Conservation (phyloP, 169 alveolate genomes). For the Babesia bovis region DNA sequence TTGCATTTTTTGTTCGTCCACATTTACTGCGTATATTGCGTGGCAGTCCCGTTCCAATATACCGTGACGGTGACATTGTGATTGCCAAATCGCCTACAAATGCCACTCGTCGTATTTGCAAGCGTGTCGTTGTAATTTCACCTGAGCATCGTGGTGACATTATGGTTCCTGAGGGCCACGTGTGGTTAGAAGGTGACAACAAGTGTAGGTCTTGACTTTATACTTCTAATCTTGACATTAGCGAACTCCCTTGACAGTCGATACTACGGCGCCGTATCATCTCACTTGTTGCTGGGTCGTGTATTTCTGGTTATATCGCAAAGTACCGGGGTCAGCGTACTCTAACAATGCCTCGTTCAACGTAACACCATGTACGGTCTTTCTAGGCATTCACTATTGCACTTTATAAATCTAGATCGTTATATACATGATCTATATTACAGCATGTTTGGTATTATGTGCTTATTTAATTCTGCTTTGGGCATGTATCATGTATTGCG, state of each 20-base stretch:
- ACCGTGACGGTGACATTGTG: slow-evolving; percentile 62
- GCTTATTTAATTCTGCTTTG: background rate
- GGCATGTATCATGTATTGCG: slow-evolving; percentile 26
- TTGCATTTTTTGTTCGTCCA: slow-evolving; percentile 46
- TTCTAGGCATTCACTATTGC: background rate
- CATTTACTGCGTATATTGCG: slow-evolving; percentile 19
- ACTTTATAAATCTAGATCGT: background rate
- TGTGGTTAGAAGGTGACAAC: slow-evolving; percentile 67
- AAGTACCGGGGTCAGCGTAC: slow-evolving; percentile 12
- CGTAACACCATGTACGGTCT: background rate
- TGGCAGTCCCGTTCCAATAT: slow-evolving; percentile 30
- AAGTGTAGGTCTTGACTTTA: slow-evolving; percentile 19
- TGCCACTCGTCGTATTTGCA: slow-evolving; percentile 51
- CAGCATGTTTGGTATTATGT: background rate
- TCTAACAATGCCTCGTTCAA: background rate
- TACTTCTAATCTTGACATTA: background rate
- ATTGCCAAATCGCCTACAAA: slow-evolving; percentile 53
- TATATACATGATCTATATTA: background rate
- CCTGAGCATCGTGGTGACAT: slow-evolving; percentile 2
- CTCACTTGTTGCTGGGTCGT: slow-evolving; percentile 38
- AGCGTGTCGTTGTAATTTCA: slow-evolving; percentile 35
- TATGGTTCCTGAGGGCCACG: slow-evolving; percentile 40
- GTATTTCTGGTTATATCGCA: slow-evolving; percentile 39
- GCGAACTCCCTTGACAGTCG: slow-evolving; percentile 67
- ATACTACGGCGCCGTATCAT: slow-evolving; percentile 60